Percentiles rank a stretch among this genome's conserved stretches.
Evolutionary conservation across 2,329 filamentous ascomycete genomes (phyloP).

Genomic region (Aspergillus luchuensis): DNA sequence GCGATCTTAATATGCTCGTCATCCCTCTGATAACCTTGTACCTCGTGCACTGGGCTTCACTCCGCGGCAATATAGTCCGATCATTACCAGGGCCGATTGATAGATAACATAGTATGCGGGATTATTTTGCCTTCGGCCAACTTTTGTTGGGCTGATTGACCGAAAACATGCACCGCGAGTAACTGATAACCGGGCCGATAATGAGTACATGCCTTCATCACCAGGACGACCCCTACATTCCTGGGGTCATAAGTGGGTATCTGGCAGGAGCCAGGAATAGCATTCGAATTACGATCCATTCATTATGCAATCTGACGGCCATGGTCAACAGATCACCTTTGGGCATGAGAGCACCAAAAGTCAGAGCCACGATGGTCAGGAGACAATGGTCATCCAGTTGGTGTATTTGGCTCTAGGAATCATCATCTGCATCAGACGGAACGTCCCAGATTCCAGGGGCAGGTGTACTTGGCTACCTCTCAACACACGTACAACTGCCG

Average conservation of each 20-base stretch:
- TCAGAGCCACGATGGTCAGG: neutral
- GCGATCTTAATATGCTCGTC: neutral
- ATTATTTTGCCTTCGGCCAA: neutral
- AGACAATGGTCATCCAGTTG: neutral
- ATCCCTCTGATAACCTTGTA: neutral
- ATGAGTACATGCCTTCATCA: constrained; percentile 4
- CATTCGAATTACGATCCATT: neutral
- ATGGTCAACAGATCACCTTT: neutral
- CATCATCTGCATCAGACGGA: neutral
- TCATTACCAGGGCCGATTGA: neutral
- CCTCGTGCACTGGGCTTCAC: neutral
- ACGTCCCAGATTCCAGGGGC: neutral
- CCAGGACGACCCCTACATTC: constrained; percentile 1
- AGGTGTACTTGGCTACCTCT: neutral
- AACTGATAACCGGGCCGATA: neutral
- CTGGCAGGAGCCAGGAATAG: neutral
- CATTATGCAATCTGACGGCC: neutral
- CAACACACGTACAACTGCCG: neutral
- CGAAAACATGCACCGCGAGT: neutral
- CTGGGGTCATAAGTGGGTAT: neutral
- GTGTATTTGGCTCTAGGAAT: neutral
- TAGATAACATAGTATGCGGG: neutral
- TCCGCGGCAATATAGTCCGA: neutral
- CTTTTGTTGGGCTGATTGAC: neutral
- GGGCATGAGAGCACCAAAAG: neutral